Evolutionary conservation across 2,329 filamentous ascomycete species (phyloP), one percentile per base, ranked within the genome.

Genomic region (Pseudopithomyces chartarum): DNA sequence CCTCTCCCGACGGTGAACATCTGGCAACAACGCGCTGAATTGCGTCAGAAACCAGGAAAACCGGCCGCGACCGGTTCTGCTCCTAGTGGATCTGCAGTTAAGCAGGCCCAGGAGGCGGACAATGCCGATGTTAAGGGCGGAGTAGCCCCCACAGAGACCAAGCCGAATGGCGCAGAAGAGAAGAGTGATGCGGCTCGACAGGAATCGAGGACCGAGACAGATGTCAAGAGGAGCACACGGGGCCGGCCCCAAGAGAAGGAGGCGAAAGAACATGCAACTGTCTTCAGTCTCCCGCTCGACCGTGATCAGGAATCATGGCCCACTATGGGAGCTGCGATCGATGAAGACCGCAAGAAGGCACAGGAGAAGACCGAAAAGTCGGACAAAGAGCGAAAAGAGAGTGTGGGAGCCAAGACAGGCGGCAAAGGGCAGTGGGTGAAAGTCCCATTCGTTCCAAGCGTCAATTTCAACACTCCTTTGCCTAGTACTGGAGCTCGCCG

Each of bases 251-350:
- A 58, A 3, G 73, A 76, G 39, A 75, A 70, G 55, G 69, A 75
- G 7, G 36, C 46, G 22, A 74, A 66, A 50, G 42, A 57, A 20
- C 23, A 56, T 6, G 39, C 65, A 12, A 59, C 57, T n/a, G 71
- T 71, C 13, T 68, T 75, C 44, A 72, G 78, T 40, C 80, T 85
- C 33, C 90, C 90, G 23, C 83, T 90, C 2, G 89, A 91, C 45
- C 87, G 85, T 56, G 93, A 98, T 74, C 84, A 91, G 48, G 81
- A 86, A 52, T 87, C 87, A 19, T 99, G 95, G 95, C 95, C 95
- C 15, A 98, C 94, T 2, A 92, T 92, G 0, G 91, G 97, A 65
- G 88, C 83, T 48, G 89, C 88, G 1, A 86, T 89, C 51, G 87
- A 88, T 48, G 92, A 95, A 65, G 85, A 90, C 59, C 91, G 90